These are phyloP conservation scores for Aspergillus avenaceus DNA, from an alignment of 495 filamentous ascomycete species.

Conservation along the genomic window DNA sequence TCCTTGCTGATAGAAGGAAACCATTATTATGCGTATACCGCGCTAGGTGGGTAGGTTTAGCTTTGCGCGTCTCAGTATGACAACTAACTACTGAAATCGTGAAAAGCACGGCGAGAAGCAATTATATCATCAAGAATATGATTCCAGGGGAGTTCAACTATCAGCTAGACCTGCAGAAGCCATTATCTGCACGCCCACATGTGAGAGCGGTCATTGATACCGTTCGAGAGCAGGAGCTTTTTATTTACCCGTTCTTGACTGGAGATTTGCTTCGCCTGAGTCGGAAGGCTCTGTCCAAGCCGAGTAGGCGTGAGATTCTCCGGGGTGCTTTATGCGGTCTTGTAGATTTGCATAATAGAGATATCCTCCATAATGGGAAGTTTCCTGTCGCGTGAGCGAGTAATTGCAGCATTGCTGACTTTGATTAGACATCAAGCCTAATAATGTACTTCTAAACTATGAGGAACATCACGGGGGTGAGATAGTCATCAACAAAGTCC, in stretches of 20 bases:
- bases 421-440: conserved; percentile 23
- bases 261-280: conserved; percentile 39
- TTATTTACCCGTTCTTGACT: conserved; percentile 42
- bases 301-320: conserved; percentile 34
- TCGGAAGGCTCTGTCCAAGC: conserved; percentile 27
- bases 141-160: conserved; percentile 36
- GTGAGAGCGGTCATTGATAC: conserved; percentile 27
- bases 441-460: conserved; percentile 23
- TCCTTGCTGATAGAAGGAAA: conserved; percentile 10
- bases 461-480: conserved; percentile 18
- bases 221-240: conserved; percentile 36
- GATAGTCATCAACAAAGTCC: conserved; percentile 29
- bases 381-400: not conserved
- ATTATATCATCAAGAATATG: conserved; percentile 37
- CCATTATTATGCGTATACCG: conserved; percentile 23
- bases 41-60: too few relatives aligned
- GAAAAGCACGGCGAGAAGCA: too few relatives aligned
- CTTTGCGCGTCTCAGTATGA: too few relatives aligned
- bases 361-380: conserved; percentile 42
- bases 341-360: conserved; percentile 36
- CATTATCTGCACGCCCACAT: conserved; percentile 25
- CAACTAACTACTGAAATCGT: too few relatives aligned
- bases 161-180: conserved; percentile 28
- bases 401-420: not conserved
- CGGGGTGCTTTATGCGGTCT: conserved; percentile 38